Evolutionary conservation across 192 early-diverging fungal species (phyloP), one percentile per base, ranked within the genome.

Genomic region (Cetraspora pellucida): DNA sequence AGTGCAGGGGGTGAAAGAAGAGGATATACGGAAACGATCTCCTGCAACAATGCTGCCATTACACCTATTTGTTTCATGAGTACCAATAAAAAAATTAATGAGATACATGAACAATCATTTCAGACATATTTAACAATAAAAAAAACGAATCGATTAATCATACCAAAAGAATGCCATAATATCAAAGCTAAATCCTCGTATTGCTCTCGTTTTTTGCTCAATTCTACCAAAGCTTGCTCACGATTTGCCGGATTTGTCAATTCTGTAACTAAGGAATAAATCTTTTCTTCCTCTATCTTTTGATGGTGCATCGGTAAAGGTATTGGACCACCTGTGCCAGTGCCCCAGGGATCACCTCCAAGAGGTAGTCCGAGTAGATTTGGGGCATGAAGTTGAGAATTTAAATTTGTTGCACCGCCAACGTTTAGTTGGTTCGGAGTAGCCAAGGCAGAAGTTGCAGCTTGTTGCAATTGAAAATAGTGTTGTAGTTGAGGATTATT

Each of bases 161-260:
- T 84, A 92, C 93, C 97, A 85, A 93, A 97, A 13, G 95, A 92
- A 80, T 99, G 95, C 97, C 97, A 99, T 77, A 99, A 86, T n/a
- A 96, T 93, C 19, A 97, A 90, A 9, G 96, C 97, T 75, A 99
- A 81, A 77, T 99, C 95, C 21, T 97, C 94, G 80, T 97, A 96
- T 77, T 95, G 91, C 82, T 99, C 97, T 49, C 96, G 85, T 79
- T 94, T 93, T 82, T 96, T 96, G 81, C 92, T 94, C 68, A 99
- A 85, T 79, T 99, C 96, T 6, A 96, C 83, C 57, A 99, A 83
- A 13, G 95, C 96, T 77, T 93, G 92, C 78, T 99, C 97, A n/a
- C 96, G 87, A 37, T 84, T 86, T 30, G 75, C 79, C 1, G 90
- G 90, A 72, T 91, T 88, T n/a, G 91, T 92, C 72, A 98, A 84